Percentiles rank a stretch among this genome's conserved stretches.
Conservation (phyloP, 2,329 filamentous ascomycete genomes). For the Venturiaceae sp. region DNA sequence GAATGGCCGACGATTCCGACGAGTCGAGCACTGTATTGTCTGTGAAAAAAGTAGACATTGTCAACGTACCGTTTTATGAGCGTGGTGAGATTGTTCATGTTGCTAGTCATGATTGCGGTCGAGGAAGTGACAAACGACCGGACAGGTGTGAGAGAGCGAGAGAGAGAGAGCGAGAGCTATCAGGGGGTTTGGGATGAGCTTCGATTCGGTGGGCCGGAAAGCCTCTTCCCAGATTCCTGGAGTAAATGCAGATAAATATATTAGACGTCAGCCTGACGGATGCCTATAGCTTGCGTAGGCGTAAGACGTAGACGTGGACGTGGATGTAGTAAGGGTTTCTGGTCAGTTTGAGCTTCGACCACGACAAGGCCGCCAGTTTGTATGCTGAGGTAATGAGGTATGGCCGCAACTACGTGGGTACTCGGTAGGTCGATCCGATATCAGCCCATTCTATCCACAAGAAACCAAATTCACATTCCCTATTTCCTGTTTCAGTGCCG, state of each 20-base stretch:
- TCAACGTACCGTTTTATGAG: conserved; percentile 85
- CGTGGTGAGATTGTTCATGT: conserved; percentile 94
- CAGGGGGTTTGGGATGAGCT: not conserved
- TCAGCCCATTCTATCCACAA: not conserved
- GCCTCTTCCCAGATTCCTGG: not conserved
- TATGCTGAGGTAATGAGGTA: not conserved
- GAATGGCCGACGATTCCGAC: not conserved
- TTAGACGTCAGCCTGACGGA: not conserved
- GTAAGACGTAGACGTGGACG: not conserved
- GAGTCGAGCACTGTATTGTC: not conserved
- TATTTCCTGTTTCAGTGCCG: not conserved
- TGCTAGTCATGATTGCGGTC: conserved; percentile 54
- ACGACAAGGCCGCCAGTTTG: not conserved
- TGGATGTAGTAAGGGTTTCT: not conserved
- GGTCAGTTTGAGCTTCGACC: conserved; percentile 5
- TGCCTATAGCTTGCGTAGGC: not conserved
- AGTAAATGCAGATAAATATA: not conserved
- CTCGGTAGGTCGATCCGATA: not conserved
- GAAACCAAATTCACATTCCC: not conserved
- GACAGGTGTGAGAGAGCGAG: not conserved
- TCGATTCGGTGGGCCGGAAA: not conserved
- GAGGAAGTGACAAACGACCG: too few species aligned
- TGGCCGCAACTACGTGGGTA: too few species aligned
- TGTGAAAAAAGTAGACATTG: not conserved
- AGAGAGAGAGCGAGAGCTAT: not conserved